Percentiles rank a stretch among this genome's conserved stretches.
phyloP scores from a whole-genome alignment of 257 asterid genomes.

The Lantana camara region DNA sequence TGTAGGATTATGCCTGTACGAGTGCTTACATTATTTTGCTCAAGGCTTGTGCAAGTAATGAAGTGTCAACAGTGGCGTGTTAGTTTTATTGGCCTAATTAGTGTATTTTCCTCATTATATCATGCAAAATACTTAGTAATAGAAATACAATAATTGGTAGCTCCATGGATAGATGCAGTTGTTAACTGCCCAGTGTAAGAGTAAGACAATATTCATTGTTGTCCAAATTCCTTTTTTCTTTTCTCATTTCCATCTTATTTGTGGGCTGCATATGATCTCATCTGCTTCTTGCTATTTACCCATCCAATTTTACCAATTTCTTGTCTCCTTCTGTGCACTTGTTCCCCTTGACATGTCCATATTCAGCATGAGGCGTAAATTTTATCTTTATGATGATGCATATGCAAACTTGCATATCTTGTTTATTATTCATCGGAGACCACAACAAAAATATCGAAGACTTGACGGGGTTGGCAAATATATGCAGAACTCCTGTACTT shows the following conservation, averaged over 20 bases:
- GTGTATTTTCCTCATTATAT: neutral
- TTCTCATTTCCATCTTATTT: neutral
- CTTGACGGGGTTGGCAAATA: conserved; percentile 23
- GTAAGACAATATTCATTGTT: neutral
- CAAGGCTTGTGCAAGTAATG: conserved; percentile 3
- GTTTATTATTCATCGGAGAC: neutral
- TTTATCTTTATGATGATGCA: neutral
- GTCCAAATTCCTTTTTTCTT: neutral
- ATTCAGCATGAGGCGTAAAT: conserved; percentile 24
- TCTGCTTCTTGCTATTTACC: conserved; percentile 10
- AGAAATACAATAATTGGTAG: conserved; percentile 1
- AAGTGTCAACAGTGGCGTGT: conserved; percentile 9
- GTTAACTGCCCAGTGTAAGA: neutral
- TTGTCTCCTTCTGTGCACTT: neutral
- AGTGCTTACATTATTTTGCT: neutral
- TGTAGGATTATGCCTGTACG: conserved; percentile 10
- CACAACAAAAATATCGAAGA: neutral
- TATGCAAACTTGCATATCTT: conserved; percentile 10
- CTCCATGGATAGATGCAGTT: conserved; percentile 4
- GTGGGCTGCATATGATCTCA: conserved; percentile 18
- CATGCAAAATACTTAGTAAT: conserved; percentile 5
- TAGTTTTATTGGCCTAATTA: neutral
- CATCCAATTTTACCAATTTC: neutral
- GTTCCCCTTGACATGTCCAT: conserved; percentile 11
- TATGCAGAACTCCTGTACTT: conserved; percentile 84